These are phyloP conservation scores for Zoysia pacifica DNA, from an alignment of 176 grass and related monocot species.

Conservation along the genomic window DNA sequence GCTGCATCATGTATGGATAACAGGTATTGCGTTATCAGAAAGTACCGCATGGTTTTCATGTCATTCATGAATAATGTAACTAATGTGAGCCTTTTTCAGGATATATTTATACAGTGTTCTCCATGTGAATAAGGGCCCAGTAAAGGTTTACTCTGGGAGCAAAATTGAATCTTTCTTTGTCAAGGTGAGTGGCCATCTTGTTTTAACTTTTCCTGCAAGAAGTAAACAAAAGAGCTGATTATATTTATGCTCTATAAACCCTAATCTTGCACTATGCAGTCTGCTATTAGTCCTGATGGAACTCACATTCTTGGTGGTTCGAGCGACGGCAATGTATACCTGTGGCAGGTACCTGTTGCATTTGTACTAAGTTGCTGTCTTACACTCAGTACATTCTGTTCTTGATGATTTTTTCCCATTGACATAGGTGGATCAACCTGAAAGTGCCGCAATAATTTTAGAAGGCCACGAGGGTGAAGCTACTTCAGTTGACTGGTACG, in stretches of 20 bases:
- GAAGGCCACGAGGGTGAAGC: constrained; percentile 85
- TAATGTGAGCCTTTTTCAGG: constrained; percentile 44
- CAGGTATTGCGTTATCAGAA: constrained; percentile 40
- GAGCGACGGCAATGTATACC: constrained; percentile 77
- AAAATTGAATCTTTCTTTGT: constrained; percentile 98
- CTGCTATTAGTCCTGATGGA: constrained; percentile 85
- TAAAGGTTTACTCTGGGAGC: constrained; percentile 72
- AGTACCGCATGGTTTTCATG: neutral
- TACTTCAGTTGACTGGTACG: constrained; percentile 87
- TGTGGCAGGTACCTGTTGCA: constrained; percentile 75
- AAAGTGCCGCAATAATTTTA: constrained; percentile 51
- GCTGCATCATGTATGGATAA: constrained; percentile 92
- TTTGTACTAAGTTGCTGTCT: neutral
- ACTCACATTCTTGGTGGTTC: constrained; percentile 89
- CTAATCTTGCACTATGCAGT: constrained; percentile 42
- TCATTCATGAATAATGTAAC: constrained; percentile 6
- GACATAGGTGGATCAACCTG: constrained; percentile 68
- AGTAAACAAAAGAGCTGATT: neutral
- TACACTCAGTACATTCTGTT: neutral
- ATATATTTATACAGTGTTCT: constrained; percentile 91
- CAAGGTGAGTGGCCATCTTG: constrained; percentile 43
- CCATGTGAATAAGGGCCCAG: constrained; percentile 74
- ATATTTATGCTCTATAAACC: constrained; percentile 25
- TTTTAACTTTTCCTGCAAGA: neutral
- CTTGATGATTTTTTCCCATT: constrained; percentile 14